Conservation (phyloP, 768 basidiomycete genomes). For the Exsudoporus frostii region DNA sequence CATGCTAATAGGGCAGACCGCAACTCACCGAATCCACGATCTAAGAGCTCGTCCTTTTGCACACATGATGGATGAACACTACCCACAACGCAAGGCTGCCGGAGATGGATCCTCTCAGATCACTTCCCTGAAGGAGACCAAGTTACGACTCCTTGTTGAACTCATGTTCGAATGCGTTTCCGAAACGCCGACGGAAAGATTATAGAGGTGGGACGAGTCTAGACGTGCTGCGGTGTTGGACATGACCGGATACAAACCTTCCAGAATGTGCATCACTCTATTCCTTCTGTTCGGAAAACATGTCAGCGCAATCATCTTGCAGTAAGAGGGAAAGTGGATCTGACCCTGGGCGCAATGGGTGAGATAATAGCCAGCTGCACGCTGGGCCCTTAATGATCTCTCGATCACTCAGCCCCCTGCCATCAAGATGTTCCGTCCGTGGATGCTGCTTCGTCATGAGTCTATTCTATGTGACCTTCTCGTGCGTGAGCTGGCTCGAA, state of each 20-base stretch:
- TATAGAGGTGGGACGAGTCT: slow-evolving; percentile 83
- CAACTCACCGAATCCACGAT: slow-evolving; percentile 50
- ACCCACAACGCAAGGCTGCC: slow-evolving; percentile 8
- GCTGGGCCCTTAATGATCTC: slow-evolving; percentile 70
- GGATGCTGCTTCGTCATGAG: slow-evolving; percentile 34
- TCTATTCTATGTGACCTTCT: slow-evolving; percentile 34
- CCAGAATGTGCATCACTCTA: slow-evolving; percentile 81
- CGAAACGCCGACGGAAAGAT: slow-evolving; percentile 80
- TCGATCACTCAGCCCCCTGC: slow-evolving; percentile 76
- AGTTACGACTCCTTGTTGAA: slow-evolving; percentile 77
- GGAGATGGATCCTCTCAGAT: slow-evolving; percentile 59
- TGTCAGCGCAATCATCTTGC: slow-evolving; percentile 8
- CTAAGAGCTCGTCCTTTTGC: slow-evolving; percentile 71
- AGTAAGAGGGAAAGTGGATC: slow-evolving; percentile 7
- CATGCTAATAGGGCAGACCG: background rate
- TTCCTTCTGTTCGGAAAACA: slow-evolving; percentile 57
- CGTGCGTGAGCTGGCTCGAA: slow-evolving; percentile 62
- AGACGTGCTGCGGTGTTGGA: slow-evolving; percentile 45
- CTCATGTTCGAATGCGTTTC: slow-evolving; percentile 84
- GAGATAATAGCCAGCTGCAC: slow-evolving; percentile 70
- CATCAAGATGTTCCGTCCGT: slow-evolving; percentile 60
- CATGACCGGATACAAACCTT: slow-evolving; percentile 67
- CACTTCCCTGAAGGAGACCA: slow-evolving; percentile 75
- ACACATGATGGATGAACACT: slow-evolving; percentile 13
- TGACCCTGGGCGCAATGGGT: slow-evolving; percentile 78